These are phyloP conservation scores for Monilinia fructigena DNA, from an alignment of 2,329 filamentous ascomycete species.

Conservation along the genomic window DNA sequence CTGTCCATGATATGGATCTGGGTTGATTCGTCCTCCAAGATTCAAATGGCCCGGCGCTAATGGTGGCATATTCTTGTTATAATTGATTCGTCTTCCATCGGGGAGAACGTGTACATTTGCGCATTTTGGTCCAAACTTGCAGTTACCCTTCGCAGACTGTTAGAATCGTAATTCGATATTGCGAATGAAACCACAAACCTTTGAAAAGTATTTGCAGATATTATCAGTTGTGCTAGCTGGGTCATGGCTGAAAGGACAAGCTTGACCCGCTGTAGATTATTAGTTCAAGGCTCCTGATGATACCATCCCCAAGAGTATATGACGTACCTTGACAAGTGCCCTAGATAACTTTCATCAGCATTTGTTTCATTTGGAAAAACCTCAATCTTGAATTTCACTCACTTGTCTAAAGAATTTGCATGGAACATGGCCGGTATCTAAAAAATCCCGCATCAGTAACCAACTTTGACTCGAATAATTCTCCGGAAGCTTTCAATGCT, in stretches of 20 bases:
- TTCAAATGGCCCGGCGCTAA: slow-evolving; percentile 48
- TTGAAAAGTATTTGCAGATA: slow-evolving; percentile 98
- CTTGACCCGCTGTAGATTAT: slow-evolving; percentile 65
- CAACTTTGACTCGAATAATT: neutral
- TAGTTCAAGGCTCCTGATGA: slow-evolving; percentile 49
- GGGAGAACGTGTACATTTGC: slow-evolving; percentile 94
- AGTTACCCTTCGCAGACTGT: slow-evolving; percentile 71
- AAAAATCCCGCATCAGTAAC: slow-evolving; percentile 18
- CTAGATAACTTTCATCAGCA: slow-evolving; percentile 10
- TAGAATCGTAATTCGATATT: slow-evolving; percentile 20
- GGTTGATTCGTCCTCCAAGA: slow-evolving; percentile 67
- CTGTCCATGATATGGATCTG: slow-evolving; percentile 61
- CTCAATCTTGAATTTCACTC: neutral
- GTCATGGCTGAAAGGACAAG: slow-evolving; percentile 95
- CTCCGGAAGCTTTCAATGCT: slow-evolving; percentile 7
- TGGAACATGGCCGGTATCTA: slow-evolving; percentile 25
- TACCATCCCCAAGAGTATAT: neutral
- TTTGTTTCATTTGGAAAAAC: neutral
- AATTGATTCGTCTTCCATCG: slow-evolving; percentile 89
- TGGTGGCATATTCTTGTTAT: slow-evolving; percentile 56
- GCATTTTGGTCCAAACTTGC: slow-evolving; percentile 98
- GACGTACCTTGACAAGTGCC: slow-evolving; percentile 25
- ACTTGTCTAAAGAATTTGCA: slow-evolving; percentile 26
- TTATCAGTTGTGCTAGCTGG: slow-evolving; percentile 81
- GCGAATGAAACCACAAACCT: slow-evolving; percentile 57